Evolutionary conservation across 352 stramenopile species (phyloP).

Genomic region (Pythium oligandrum): DNA sequence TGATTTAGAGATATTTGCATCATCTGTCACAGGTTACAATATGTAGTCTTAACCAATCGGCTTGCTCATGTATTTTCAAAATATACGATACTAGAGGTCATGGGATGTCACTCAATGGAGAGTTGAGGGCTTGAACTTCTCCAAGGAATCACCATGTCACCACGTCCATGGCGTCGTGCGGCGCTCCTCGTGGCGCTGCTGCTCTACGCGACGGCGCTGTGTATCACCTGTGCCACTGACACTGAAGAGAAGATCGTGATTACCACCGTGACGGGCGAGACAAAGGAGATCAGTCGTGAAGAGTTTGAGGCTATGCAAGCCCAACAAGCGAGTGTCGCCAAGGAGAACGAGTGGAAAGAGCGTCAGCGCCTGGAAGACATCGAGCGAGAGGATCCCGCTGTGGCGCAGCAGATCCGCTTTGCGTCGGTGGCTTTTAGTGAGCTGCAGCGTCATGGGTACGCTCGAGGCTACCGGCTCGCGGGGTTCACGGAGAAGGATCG

Average conservation of each 20-base stretch:
- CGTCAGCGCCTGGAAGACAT: slow-evolving; percentile 32
- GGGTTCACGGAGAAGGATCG: slow-evolving; percentile 51
- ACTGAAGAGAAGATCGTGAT: slow-evolving; percentile 21
- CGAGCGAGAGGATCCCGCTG: slow-evolving; percentile 31
- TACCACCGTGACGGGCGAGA: slow-evolving; percentile 33
- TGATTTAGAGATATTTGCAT: too few relatives aligned
- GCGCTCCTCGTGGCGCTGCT: too few relatives aligned
- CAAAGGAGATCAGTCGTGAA: slow-evolving; percentile 27
- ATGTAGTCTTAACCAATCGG: too few relatives aligned
- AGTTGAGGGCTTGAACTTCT: too few relatives aligned
- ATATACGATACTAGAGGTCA: too few relatives aligned
- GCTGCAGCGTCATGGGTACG: slow-evolving; percentile 57
- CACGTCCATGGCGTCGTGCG: too few relatives aligned
- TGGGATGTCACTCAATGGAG: too few relatives aligned
- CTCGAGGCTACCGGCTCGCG: slow-evolving; percentile 38
- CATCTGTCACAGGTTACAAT: too few relatives aligned
- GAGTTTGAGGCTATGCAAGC: slow-evolving; percentile 17
- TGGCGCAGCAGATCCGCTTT: slow-evolving; percentile 45
- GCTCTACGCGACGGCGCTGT: too few relatives aligned
- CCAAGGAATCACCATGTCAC: too few relatives aligned
- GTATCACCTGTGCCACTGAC: too few relatives aligned
- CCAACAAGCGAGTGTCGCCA: slow-evolving; percentile 23
- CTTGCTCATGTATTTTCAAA: too few relatives aligned
- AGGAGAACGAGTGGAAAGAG: slow-evolving; percentile 20
- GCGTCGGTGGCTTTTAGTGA: slow-evolving; percentile 39